Base-by-base conservation (phyloP, 306 rosid genomes). In the Senna siamea region DNA sequence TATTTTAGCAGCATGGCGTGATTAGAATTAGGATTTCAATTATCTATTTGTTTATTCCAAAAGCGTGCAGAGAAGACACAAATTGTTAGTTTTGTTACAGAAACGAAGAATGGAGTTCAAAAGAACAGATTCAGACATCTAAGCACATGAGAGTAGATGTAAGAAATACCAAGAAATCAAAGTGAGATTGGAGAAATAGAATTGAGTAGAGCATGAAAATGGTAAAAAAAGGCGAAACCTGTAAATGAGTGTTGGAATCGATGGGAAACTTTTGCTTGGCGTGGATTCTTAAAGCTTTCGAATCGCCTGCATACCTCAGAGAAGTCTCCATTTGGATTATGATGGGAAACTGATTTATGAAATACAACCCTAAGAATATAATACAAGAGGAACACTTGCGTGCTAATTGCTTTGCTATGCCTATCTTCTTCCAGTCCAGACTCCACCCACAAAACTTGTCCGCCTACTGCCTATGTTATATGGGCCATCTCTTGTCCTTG, bases 301-400 rank as follows among this genome's bases (percentile, higher is more conserved):
- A 83, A 51, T 92, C 92, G 65, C 83, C 89, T 34, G 73, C 85
- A 4, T 70, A 94, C 84, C 96, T 77, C 51, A 95, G 82, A 67
- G 97, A 95, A 50, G 99, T 90, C 78, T 95, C 98, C 98, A 95
- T 95, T 50, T 4, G 12, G 6, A 34, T 14, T 37, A 2, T 5
- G 40, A 37, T 2, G 40, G 20, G 67, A 22, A 46, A 55, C 15
- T 55, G 9, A 44, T 38, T 62, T 64, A 41, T 17, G 18, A 8
- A 0, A 57, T 35, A 26, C 62, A 67, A 75, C 79, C 82, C 81
- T 76, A 75, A 7, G 14, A 43, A 9, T 5, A 7, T 6, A 40
- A 9, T 6, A 19, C 0, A 7, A 22, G 30, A 32, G 48, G 10
- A 10, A 43, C 63, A 5, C 17, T 58, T 6, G 14, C 8, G 11